Conservation (phyloP, 371 early-diverging fungal species). For the Globomyces sp. region DNA sequence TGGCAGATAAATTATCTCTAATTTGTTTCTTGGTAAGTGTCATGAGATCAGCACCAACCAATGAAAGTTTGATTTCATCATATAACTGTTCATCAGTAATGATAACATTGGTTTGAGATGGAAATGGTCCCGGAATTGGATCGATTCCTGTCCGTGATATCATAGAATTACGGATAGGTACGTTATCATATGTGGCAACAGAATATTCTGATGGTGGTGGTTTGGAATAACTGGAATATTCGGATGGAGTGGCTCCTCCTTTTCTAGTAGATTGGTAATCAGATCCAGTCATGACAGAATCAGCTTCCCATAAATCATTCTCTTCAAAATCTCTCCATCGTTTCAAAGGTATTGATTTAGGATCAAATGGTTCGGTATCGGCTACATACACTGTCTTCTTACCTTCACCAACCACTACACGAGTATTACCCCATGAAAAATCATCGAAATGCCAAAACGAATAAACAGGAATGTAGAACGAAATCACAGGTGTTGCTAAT, state of each 20-base stretch:
- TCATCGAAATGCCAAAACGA: conserved; percentile 96
- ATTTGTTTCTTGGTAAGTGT: conserved; percentile 63
- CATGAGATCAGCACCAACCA: conserved; percentile 65
- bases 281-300: conserved; percentile 20
- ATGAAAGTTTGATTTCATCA: conserved; percentile 72
- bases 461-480: conserved; percentile 50
- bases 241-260: conserved; percentile 20
- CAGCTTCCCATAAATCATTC: conserved; percentile 38
- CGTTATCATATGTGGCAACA: conserved; percentile 12
- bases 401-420: conserved; percentile 77
- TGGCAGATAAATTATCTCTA: conserved; percentile 70
- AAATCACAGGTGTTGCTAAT: conserved; percentile 46
- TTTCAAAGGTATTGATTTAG: conserved; percentile 80
- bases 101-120: conserved; percentile 24
- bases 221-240: conserved; percentile 19
- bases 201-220: conserved; percentile 6
- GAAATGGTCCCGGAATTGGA: conserved; percentile 19
- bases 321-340: conserved; percentile 82
- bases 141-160: conserved; percentile 13
- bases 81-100: conserved; percentile 83
- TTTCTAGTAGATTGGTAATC: background rate
- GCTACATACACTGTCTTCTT: conserved; percentile 60
- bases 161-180: conserved; percentile 1
- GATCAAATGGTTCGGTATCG: conserved; percentile 78
- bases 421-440: conserved; percentile 96